A percentile compares a stretch with the other conserved stretches of the same genome.
Conservation (phyloP, 257 asterid genomes). For the Fraxinus cuspidata region DNA sequence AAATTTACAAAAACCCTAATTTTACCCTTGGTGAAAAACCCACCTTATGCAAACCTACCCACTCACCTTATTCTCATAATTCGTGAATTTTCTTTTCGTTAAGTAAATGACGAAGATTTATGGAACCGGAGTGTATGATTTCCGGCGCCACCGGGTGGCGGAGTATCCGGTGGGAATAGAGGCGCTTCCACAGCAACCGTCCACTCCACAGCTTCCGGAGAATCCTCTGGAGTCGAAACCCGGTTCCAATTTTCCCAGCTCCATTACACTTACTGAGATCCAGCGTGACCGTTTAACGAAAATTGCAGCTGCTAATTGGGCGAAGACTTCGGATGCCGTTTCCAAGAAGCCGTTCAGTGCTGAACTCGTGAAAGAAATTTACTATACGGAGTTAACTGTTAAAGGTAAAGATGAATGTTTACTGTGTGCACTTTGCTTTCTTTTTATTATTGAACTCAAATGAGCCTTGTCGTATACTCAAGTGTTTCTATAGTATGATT, state of each 20-base stretch:
- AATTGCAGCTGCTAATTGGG: constrained; percentile 84
- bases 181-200: constrained; percentile 22
- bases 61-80: not conserved
- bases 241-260: constrained; percentile 54
- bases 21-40: no score
- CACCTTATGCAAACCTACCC: constrained; percentile 25
- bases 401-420: constrained; percentile 49
- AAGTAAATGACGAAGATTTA: constrained; percentile 59
- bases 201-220: constrained; percentile 33
- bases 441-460: not conserved
- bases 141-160: constrained; percentile 92
- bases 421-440: not conserved
- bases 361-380: constrained; percentile 77
- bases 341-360: constrained; percentile 67
- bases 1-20: no score
- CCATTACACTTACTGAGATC: constrained; percentile 85
- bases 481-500: not conserved
- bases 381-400: constrained; percentile 75
- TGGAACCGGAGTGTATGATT: constrained; percentile 88
- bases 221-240: constrained; percentile 62
- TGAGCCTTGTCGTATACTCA: not conserved
- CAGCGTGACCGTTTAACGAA: constrained; percentile 87
- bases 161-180: constrained; percentile 73
- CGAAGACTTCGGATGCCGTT: constrained; percentile 49
- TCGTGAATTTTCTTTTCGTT: not conserved